Evolutionary conservation across 164 flowering plant genomes (phyloP), one percentile per base, ranked within the genome.

Genomic region (Tetrastigma voinierianum): DNA sequence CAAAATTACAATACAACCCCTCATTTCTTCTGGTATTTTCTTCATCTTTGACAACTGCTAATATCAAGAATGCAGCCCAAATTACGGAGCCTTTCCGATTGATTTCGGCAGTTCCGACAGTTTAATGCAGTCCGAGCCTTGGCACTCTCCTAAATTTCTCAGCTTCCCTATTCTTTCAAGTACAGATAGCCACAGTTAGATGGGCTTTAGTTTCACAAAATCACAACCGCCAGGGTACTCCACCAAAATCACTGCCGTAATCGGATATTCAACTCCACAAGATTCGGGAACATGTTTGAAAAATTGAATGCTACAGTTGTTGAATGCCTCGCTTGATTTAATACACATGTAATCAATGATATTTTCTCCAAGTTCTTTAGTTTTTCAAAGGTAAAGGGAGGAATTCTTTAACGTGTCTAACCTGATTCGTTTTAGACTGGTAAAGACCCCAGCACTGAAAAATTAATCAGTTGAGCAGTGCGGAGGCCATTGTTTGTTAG

Each of bases 211-310:
- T 44, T 20, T 3, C 12, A 51, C 9, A 23, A 77, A 43, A 5
- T 67, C 67, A 46, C 83, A 81, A 21, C 65, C 64, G 11, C 15
- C 66, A 13, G 83, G 85, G 49, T 81, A 40, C 49, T 66, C 74
- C 2, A 23, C 57, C n/a, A n/a, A 84, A 45, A 58, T 81, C 82
- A 19, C 58, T 51, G 67, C 82, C 77, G 63, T 70, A 77, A 52
- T 79, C 81, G n/a, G 81, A n/a, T n/a, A n/a, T n/a, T 68, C 15
- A 84, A 51, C 64, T 84, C 85, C n/a, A 1, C 19, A 8, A 84
- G 77, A 43, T 70, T 75, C 20, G 83, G 79, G 14, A 80, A 68
- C 10, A 70, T 46, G 20, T 48, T 14, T 52, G 74, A 51, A 43
- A 74, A n/a, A n/a, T n/a, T 49, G 16, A 16, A 18, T 18, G 16